Evolutionary conservation across 2,329 filamentous ascomycete species (phyloP), one percentile per base, ranked within the genome.

Genomic region (Rachicladosporium sp.): DNA sequence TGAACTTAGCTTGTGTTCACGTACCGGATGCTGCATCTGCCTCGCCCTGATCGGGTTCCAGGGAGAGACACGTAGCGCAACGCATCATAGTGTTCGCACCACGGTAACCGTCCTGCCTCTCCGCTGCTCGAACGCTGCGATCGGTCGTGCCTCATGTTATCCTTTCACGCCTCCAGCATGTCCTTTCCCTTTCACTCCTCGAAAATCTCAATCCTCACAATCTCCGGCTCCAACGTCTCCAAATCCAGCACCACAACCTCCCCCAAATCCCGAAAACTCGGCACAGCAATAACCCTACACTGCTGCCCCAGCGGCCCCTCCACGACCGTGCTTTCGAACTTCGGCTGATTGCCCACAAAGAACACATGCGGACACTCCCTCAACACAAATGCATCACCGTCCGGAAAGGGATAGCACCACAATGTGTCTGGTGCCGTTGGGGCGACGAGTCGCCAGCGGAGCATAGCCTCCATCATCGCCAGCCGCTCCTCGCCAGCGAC

Each of bases 401-500:
- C 83, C 61, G 96, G 88, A 62, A 94, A 98, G 0, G 91, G 91
- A 56, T 96, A 98, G 55, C 83, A 88, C 84, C 87, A 94, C 33
- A 98, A 59, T 0, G 93, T 98, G 61, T 98, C 93, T 0, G 93
- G 91, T 1, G 91, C 91, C 0, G 91, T 98, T 1, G 91, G 91
- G 4, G 91, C 91, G 48, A 78, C 78, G 56, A 86, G 84, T 45
- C 91, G 74, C 91, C 91, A 98, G 43, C 87, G 73, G 49, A 93
- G 78, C 76, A 93, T 91, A 42, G 80, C 80, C 62, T 96, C 91
- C 82, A 96, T 91, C 73, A 95, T 84, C 35, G 80, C 80, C 19
- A 96, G 56, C 12, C 88, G 68, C 50, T 87, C 78, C 32, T 86
- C 76, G 29, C 76, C 79, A 8, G 50, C 40, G 19, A 96, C 73